Percentiles rank a stretch among this genome's conserved stretches.
Conservation (phyloP, 345 rosid species). For the Dipteronia sinensis region DNA sequence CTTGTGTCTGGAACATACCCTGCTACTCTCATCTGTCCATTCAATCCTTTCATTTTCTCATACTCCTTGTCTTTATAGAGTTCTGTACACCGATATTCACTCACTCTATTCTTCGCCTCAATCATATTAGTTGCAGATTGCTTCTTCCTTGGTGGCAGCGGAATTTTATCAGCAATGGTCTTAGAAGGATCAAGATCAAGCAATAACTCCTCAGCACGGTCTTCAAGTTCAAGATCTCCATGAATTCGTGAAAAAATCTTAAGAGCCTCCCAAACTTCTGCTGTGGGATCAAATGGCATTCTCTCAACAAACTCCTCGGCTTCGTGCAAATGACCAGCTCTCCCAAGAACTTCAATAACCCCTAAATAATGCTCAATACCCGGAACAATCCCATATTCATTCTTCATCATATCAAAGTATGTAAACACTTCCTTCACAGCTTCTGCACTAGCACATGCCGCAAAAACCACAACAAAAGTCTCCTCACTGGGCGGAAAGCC, state of each 20-base stretch:
- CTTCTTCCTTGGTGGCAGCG: slow-evolving; percentile 40
- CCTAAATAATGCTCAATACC: slow-evolving; percentile 44
- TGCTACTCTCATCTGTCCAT: slow-evolving; percentile 59
- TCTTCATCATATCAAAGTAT: slow-evolving; percentile 45
- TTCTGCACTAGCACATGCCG: slow-evolving; percentile 47
- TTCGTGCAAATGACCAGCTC: slow-evolving; percentile 46
- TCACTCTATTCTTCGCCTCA: slow-evolving; percentile 50
- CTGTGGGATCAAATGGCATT: slow-evolving; percentile 43
- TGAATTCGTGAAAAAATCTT: slow-evolving; percentile 43
- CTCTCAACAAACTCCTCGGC: slow-evolving; percentile 53
- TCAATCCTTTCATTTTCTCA: slow-evolving; percentile 46
- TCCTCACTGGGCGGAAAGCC: slow-evolving; percentile 31
- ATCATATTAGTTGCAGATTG: slow-evolving; percentile 48
- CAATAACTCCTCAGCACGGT: slow-evolving; percentile 40
- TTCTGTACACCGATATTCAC: slow-evolving; percentile 33
- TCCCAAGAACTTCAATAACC: slow-evolving; percentile 43
- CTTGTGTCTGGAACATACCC: slow-evolving; percentile 64
- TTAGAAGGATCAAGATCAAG: slow-evolving; percentile 36
- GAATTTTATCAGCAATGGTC: slow-evolving; percentile 20
- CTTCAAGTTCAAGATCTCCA: slow-evolving; percentile 62
- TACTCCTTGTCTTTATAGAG: slow-evolving; percentile 41
- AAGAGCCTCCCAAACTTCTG: slow-evolving; percentile 43
- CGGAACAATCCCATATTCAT: slow-evolving; percentile 38
- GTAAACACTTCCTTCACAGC: slow-evolving; percentile 38
- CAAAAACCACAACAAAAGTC: slow-evolving; percentile 38